Evolutionary conservation across 495 filamentous ascomycete genomes (phyloP), one percentile per base, ranked within the genome.

Genomic region (Talaromyces nanjingensis): DNA sequence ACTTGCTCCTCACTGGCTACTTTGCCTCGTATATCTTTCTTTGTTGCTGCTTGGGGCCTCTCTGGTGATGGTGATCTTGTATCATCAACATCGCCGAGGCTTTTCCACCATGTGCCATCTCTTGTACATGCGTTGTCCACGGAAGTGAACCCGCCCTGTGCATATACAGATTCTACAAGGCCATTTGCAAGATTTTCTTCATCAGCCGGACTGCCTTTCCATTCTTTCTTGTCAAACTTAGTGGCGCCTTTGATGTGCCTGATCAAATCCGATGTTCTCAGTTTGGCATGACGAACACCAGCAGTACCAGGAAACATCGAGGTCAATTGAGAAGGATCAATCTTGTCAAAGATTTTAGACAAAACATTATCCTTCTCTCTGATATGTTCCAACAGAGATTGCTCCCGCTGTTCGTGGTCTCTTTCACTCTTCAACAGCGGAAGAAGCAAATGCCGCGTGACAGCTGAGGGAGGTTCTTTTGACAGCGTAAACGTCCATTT

Each of bases 311-410:
- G 89, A 74, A 96, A 91, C 2, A 92, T 79, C 24, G 83, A 78
- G 14, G 85, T 84, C 5, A 93, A 73, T 31, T 87, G 84, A 54
- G 85, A 82, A 0, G 84, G 76, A 63, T 91, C 89, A n/a, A 94
- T 77, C 67, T 90, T 91, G 71, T 96, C 91, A 8, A 91, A 77
- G 24, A 96, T 69, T 64, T 87, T 90, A 18, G 80, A 77, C 63
- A 97, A 90, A 18, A 91, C 82, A 67, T 78, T 83, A 72, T 97
- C 92, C 73, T 96, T 97, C 37, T 92, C 86, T 64, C 79, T 81
- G 9, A 96, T 68, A 25, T 80, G 78, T 7, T 80, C 71, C 25
- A 87, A 67, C 1, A 97, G 81, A 31, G 77, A 75, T 76, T 73
- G 53, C 81, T 80, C 72, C 83, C 83, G 62, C 71, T 72, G 62